Conservation (phyloP, 1,284 basidiomycete species). For the Moesziomyces globuligerus region DNA sequence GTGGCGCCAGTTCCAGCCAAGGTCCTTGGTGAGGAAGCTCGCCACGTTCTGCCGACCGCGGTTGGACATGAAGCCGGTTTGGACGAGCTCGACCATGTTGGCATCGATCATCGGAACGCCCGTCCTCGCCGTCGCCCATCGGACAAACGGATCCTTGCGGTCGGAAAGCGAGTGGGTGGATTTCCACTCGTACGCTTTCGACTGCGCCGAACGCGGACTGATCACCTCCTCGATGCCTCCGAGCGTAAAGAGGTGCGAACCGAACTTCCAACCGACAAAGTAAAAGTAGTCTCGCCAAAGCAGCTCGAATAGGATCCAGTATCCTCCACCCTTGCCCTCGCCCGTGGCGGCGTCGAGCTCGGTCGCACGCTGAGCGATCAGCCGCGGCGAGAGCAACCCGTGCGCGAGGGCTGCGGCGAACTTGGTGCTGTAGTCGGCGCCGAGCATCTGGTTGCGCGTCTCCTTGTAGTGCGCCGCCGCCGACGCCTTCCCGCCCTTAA, state of each 20-base stretch:
- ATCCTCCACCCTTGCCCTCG: conserved; percentile 42
- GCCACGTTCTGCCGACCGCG: conserved; percentile 60
- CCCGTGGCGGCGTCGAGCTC: conserved; percentile 40
- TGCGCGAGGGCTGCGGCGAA: conserved; percentile 57
- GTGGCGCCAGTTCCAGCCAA: conserved; percentile 55
- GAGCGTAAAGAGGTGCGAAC: conserved; percentile 52
- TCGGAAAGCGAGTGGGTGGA: conserved; percentile 19
- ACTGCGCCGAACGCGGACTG: conserved; percentile 32
- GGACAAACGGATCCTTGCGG: conserved; percentile 43
- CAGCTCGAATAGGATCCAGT: conserved; percentile 63
- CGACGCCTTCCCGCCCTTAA: conserved; percentile 19
- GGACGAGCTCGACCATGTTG: conserved; percentile 57
- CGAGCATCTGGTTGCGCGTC: conserved; percentile 57
- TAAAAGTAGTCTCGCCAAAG: conserved; percentile 69
- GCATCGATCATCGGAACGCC: conserved; percentile 63
- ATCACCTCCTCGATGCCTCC: conserved; percentile 53
- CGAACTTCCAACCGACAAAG: conserved; percentile 57
- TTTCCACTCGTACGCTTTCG: conserved; percentile 56
- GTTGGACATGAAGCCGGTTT: conserved; percentile 72
- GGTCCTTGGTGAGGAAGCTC: conserved; percentile 55
- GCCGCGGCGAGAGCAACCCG: conserved; percentile 53
- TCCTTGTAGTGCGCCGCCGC: conserved; percentile 54
- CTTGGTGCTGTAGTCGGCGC: conserved; percentile 56
- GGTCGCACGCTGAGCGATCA: conserved; percentile 46
- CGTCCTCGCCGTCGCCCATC: conserved; percentile 47